phyloP scores from a whole-genome alignment of 1,284 basidiomycete species.

The Cryptococcus sp. region DNA sequence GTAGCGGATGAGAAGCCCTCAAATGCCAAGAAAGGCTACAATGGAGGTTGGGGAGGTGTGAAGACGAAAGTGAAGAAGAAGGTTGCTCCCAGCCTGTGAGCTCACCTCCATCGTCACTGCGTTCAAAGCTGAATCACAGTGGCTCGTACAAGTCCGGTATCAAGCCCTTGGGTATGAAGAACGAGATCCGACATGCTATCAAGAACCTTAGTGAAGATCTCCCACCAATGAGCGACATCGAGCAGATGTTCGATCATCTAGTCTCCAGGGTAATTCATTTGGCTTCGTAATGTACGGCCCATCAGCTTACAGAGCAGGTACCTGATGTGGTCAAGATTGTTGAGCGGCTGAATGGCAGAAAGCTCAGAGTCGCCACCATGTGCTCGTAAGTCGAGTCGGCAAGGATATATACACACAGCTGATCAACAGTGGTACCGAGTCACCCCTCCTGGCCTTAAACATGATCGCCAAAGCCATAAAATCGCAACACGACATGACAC shows the following conservation, averaged over 20 bases:
- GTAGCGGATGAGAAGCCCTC: constrained; percentile 45
- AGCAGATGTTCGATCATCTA: constrained; percentile 80
- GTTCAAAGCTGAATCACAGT: constrained; percentile 6
- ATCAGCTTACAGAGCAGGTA: constrained; percentile 15
- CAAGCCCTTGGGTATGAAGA: constrained; percentile 19
- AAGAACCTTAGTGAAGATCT: constrained; percentile 42
- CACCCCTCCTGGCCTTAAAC: constrained; percentile 82
- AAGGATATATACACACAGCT: constrained; percentile 7
- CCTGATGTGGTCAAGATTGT: constrained; percentile 54
- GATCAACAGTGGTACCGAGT: constrained; percentile 77
- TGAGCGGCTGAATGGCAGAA: constrained; percentile 68
- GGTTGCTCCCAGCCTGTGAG: constrained; percentile 26
- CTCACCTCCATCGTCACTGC: constrained; percentile 3
- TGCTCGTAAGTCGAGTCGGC: constrained; percentile 53
- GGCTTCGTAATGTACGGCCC: background rate
- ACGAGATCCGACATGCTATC: constrained; percentile 20
- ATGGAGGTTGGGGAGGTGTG: constrained; percentile 22
- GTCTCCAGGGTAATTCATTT: constrained; percentile 25
- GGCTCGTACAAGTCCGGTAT: constrained; percentile 26
- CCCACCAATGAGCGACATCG: constrained; percentile 77
- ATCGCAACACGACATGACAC: constrained; percentile 61
- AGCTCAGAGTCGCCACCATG: constrained; percentile 92
- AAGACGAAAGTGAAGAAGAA: constrained; percentile 27
- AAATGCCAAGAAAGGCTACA: constrained; percentile 17
- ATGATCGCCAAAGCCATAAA: constrained; percentile 71